Evolutionary conservation across 2,329 filamentous ascomycete genomes (phyloP).

Genomic region (Fonsecaea nubica): DNA sequence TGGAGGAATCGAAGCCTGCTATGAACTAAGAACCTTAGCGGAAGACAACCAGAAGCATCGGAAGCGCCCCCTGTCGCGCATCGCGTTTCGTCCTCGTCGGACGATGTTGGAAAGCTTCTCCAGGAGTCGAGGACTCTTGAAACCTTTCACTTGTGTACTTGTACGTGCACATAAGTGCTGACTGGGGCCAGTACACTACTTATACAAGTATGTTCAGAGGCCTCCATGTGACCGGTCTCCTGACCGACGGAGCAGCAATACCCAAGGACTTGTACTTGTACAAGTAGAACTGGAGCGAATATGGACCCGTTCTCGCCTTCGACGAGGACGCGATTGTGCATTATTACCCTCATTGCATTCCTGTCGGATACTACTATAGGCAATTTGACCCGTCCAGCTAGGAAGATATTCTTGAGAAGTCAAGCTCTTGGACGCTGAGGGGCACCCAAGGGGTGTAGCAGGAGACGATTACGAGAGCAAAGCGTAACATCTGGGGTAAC

Average conservation of each 20-base stretch:
- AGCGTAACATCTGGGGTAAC: slow-evolving; percentile 11
- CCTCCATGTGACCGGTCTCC: slow-evolving; percentile 2
- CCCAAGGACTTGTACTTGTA: too few relatives aligned
- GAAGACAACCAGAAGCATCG: background rate
- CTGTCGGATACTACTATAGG: too few relatives aligned
- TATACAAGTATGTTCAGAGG: background rate
- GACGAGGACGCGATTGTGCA: too few relatives aligned
- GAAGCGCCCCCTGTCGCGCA: background rate
- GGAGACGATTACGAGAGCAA: slow-evolving; percentile 1
- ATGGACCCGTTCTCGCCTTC: too few relatives aligned
- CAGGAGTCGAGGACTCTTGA: too few relatives aligned
- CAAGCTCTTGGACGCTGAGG: background rate
- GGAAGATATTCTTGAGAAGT: background rate
- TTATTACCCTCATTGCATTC: background rate
- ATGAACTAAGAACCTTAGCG: too few relatives aligned
- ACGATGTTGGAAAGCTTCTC: background rate
- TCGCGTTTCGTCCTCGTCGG: background rate
- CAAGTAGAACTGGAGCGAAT: too few relatives aligned
- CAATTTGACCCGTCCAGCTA: too few relatives aligned
- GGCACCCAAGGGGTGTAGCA: background rate
- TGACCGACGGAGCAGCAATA: background rate
- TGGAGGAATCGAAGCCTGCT: too few relatives aligned
- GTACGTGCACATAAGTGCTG: background rate
- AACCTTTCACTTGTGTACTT: background rate
- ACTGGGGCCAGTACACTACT: background rate